Evolutionary conservation across 2,329 filamentous ascomycete species (phyloP), one percentile per base, ranked within the genome.

Genomic region (Sphaerulina vaccinii): DNA sequence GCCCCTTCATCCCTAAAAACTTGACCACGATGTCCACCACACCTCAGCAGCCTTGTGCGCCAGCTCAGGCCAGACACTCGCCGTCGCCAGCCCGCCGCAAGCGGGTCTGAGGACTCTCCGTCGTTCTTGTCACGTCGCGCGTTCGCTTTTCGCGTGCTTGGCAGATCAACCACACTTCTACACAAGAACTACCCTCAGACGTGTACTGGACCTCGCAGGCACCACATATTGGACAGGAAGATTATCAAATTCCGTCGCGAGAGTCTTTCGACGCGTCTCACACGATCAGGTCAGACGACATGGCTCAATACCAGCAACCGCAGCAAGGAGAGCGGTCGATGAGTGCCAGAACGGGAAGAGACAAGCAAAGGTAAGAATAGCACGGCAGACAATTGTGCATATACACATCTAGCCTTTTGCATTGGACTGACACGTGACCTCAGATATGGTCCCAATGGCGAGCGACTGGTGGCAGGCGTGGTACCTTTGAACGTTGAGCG

Each of bases 381-480:
- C 10, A 13, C 18, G 10, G 15, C 5, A 5, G 9, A 15, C n/a
- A 7, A 7, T 36, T 15, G 36, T 39, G n/a, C 18, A 11, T 41
- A 43, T 27, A 16, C 35, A 29, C 18, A 6, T 22, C 24, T 19
- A 8, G 10, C 19, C 32, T 32, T 41, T 33, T 46, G 42, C 32
- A 41, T 19, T 36, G 41, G 21, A 24, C 55, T 60, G 50, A 61
- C 51, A 62, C 52, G 55, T 59, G 38, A 48, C 49, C 52, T 50
- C 73, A 97, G 93, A 68, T 99, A 97, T 75, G 91, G 89, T 67
- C 76, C 87, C 54, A 87, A 90, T 71, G 92, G 92, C 75, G 92
- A 97, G 75, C 87, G 93, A 61, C 85, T 97, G 56, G 93, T 99
- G 64, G 92, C 93, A 55, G 93, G 93, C 63, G 85, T 97, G 52